Evolutionary conservation across 2,329 filamentous ascomycete species (phyloP).

Genomic region (Cercospora nicotianae): DNA sequence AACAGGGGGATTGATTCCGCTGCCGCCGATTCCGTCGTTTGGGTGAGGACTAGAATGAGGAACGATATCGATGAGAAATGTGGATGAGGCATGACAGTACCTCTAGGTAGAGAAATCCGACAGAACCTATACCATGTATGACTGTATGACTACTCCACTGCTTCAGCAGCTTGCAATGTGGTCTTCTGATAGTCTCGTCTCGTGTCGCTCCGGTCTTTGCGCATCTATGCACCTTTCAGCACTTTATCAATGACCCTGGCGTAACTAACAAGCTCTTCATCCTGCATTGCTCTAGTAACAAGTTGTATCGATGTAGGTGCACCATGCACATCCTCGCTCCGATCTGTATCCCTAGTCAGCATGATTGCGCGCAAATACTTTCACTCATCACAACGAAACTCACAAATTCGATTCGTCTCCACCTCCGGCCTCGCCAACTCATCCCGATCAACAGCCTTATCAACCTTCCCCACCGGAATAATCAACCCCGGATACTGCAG

Average conservation of each 20-base stretch:
- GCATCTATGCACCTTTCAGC: not conserved
- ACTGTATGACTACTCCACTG: not conserved
- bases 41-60: too few relatives aligned
- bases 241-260: constrained; percentile 18
- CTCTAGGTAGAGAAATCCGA: not conserved
- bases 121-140: not conserved
- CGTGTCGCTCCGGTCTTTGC: not conserved
- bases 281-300: constrained; percentile 19
- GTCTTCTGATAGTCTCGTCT: not conserved
- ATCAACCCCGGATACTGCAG: not conserved
- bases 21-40: constrained; percentile 18
- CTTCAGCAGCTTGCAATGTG: not conserved
- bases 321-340: constrained; percentile 18
- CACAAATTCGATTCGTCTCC: not conserved
- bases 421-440: not conserved
- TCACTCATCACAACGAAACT: not conserved
- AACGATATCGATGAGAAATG: not conserved
- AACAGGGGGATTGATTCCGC: constrained; percentile 15
- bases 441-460: not conserved
- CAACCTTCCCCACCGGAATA: not conserved
- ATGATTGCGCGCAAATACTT: too few relatives aligned
- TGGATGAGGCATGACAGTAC: not conserved
- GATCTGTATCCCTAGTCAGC: constrained; percentile 4
- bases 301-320: constrained; percentile 23
- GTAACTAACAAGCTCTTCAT: constrained; percentile 21